Base-by-base conservation (phyloP, 1,284 basidiomycete species). In the Malassezia arunalokei region DNA sequence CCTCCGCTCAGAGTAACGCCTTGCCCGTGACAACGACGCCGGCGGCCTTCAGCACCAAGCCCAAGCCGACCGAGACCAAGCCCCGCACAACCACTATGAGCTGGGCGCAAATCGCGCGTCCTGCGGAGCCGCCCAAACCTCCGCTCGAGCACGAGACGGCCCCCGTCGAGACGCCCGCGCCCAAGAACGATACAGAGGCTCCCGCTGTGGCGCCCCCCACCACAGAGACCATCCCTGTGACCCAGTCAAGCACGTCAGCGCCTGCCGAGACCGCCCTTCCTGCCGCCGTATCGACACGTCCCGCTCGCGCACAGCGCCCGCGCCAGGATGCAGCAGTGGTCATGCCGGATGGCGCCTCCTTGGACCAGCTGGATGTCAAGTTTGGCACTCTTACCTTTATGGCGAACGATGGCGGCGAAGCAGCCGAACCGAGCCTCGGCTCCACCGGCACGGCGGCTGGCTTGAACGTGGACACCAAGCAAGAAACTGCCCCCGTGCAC, bases 71-170 rank as follows among this genome's bases (percentile, higher is more conserved):
- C 29, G 15, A 9, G 14, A 15, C 31, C 5, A 11, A 30, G 17
- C 31, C 54, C 49, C 38, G 56, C 39, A 46, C 50, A 37, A 55
- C 54, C 41, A 35, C 33, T 3, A 64, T 64, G 68, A 71, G 65
- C 62, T 72, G 69, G 69, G 69, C 69, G 47, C 69, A 72, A 54
- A 65, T 72, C 31, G 69, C 69, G 38, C 64, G 66, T 47, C 49
- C 51, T 12, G 48, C 45, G 12, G 43, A 49, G 40, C 40, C 39
- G 33, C 20, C 20, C 20, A 24, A 24, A 24, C 20, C 20, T 24
- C 4, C 20, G 4, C 20, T 24, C 20, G 41, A 51, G 33, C 40
- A 47, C 14, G 40, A 30, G 17, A 20, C 42, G 33, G 30, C 43
- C n/a, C 32, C 35, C 5, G 27, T 40, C 9, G 31, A 28, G 28